Evolutionary conservation across 1,284 basidiomycete genomes (phyloP), one percentile per base, ranked within the genome.

Genomic region (Lentinus polychrous): DNA sequence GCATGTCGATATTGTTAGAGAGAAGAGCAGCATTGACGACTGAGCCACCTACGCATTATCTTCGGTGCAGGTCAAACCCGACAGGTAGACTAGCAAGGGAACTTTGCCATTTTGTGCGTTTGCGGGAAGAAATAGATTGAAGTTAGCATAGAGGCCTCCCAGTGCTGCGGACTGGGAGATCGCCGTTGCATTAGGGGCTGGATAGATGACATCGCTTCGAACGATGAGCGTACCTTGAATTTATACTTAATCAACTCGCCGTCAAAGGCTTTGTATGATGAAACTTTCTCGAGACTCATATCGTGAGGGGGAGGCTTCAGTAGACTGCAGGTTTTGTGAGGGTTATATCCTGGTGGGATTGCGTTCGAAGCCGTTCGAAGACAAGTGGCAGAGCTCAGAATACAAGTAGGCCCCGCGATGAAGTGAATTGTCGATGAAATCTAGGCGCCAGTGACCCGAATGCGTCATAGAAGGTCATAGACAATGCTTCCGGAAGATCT

Each of bases 31-130:
- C 18, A 42, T 3, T 40, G 24, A 45, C 32, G 32, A 43, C 27
- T 24, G n/a, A n/a, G n/a, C 18, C 12, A 58, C 76, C 50, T 60
- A 88, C 86, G 84, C 95, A 51, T 91, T 98, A 65, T 98, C 95
- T 66, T 98, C 96, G 12, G 84, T 98, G 69, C 96, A 99, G 0
- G 91, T 94, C 49, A 99, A 67, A 2, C 95, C 95, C 2, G 94
- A 85, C 41, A 99, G 84, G 67, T 93, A 99, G 58, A 91, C 79
- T 7, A 99, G 73, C 2, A 95, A 71, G 0, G 94, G 94, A 0
- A 86, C 88, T 53, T 87, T 83, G 53, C 64, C 60, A 34, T 68
- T 59, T 43, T 69, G 57, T 1, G 85, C 78, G 44, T 77, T 75
- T 17, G 76, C 73, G 2, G 96, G 95, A 1, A 97, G 62, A 68